Base-by-base conservation (phyloP, 306 rosid species). In the Geum urbanum region DNA sequence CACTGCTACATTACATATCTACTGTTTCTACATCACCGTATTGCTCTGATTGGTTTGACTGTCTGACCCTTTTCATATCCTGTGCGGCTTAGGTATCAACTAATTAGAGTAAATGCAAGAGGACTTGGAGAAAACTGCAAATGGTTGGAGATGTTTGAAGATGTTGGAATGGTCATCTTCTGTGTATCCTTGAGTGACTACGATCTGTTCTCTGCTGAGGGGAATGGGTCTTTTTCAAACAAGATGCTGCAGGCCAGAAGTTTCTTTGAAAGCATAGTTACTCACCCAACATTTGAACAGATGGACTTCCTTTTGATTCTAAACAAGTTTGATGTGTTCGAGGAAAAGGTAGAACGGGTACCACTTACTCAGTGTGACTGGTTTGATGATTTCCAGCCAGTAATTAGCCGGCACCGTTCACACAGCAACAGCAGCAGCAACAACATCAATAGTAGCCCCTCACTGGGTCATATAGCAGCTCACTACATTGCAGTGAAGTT, bases 131-230 rank as follows among this genome's bases (percentile, higher is more conserved):
- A 95, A 84, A 91, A 91, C 83, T 95, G 92, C 83, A 95, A 95
- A 84, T 95, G 99, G 99, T 84, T 95, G 51, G 97, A 91, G 84
- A 95, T 95, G 99, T 91, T 95, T 79, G 99, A 95, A 78, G 99
- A 91, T 77, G 87, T 91, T 72, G 96, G 95, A 53, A 86, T 91
- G 84, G 91, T 89, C 73, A 83, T 87, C 49, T 91, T 95, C 83
- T 91, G 99, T 62, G 96, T 95, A 69, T 67, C 97, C 49, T 82
- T 95, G 81, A 82, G 92, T 49, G 97, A 91, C 86, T 95, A 89
- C 8, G 99, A 95, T 80, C 96, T 77, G 80, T 71, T 82, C 81
- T 82, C 85, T 77, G 72, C 77, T 0, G 96, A 91, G 43, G 88
- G 79, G 50, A 84, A 77, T 74, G 97, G 99, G 66, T 70, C 82